phyloP scores from a whole-genome alignment of 768 basidiomycete genomes.

The Xerocomellus amylosporus region DNA sequence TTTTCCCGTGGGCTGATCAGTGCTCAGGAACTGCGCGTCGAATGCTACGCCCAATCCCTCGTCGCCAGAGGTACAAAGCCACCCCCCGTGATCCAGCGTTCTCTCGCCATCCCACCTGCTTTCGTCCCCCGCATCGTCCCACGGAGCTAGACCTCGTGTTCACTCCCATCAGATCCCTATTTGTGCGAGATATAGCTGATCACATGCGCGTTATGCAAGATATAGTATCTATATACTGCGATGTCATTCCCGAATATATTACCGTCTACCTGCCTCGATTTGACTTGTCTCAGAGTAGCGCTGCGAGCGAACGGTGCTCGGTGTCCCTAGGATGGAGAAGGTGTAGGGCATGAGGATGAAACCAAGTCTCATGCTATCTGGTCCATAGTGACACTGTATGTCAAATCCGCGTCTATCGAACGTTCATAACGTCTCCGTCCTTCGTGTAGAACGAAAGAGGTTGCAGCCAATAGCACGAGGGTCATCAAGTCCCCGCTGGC shows the following conservation, averaged over 20 bases:
- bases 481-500: slow-evolving; percentile 62
- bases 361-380: slow-evolving; percentile 52
- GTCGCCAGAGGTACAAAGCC: slow-evolving; percentile 25
- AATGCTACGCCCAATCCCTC: slow-evolving; percentile 32
- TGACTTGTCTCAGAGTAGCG: not conserved
- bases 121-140: slow-evolving; percentile 20
- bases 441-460: slow-evolving; percentile 74
- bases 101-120: slow-evolving; percentile 29
- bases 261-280: not conserved
- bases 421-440: slow-evolving; percentile 76
- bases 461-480: slow-evolving; percentile 62
- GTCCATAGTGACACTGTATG: slow-evolving; percentile 49
- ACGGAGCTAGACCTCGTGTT: not conserved
- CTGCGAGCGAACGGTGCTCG: not conserved
- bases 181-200: not conserved
- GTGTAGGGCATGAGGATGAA: not conserved
- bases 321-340: not conserved
- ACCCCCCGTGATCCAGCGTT: slow-evolving; percentile 11
- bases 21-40: slow-evolving; percentile 25
- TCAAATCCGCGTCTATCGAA: slow-evolving; percentile 50
- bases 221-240: slow-evolving; percentile 7
- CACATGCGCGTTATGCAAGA: slow-evolving; percentile 6
- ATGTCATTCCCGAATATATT: slow-evolving; percentile 5
- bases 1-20: not conserved
- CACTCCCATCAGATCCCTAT: not conserved